Base-by-base conservation (phyloP, 108 stramenopile species). In the Epipyxis sp. region DNA sequence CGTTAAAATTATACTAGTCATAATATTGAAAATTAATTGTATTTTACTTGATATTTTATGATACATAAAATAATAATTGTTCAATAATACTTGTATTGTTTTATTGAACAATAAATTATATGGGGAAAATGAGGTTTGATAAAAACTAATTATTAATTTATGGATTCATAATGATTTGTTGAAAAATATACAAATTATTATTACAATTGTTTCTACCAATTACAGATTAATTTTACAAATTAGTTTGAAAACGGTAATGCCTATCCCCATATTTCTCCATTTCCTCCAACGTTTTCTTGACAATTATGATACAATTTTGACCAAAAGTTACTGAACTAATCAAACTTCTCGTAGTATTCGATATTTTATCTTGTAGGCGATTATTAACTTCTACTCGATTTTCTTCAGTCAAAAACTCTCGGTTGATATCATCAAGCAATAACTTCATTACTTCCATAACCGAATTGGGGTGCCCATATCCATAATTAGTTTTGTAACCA, bases 201-300 rank as follows among this genome's bases (percentile, higher is more conserved):
- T n/a, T n/a, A n/a, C n/a, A n/a, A n/a, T n/a, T n/a, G n/a, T n/a
- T n/a, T n/a, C n/a, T n/a, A n/a, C n/a, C n/a, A n/a, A n/a, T n/a
- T n/a, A n/a, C n/a, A n/a, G n/a, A n/a, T n/a, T n/a, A n/a, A n/a
- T 50, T 50, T 50, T 74, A 74, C 35, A 74, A 74, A 32, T 74
- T 6, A 6, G 16, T 3, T 29, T 57, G 10, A 42, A 74, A 74
- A 13, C 71, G 6, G 34, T 74, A 74, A 3, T 39, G 27, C 43
- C 71, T 74, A 34, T 37, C 71, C 6, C 6, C 35, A 74, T 34
- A 74, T 16, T 35, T 3, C 6, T 6, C 71, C 6, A 46, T 20
- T 20, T 74, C 71, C 25, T 74, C 71, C 44, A 27, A 6, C 34
- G 71, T 74, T 42, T 74, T 74, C 50, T 74, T 74, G 16, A 32